phyloP scores from a whole-genome alignment of 169 alveolate species.

The Theileria sp. region DNA sequence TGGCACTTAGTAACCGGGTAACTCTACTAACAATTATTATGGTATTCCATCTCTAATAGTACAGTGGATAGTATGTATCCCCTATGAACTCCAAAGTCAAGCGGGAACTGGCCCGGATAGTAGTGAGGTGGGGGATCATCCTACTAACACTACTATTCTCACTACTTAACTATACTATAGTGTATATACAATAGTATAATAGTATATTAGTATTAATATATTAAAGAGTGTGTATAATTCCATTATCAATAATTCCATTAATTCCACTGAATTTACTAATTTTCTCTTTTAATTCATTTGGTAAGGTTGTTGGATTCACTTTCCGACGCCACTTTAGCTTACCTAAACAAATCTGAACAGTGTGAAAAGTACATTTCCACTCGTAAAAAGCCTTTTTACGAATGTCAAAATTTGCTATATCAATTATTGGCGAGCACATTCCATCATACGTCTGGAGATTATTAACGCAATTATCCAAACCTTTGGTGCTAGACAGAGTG shows the following conservation, averaged over 20 bases:
- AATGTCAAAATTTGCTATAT: conserved; percentile 51
- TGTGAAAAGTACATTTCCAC: conserved; percentile 42
- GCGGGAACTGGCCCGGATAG: too few relatives aligned
- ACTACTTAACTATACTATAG: too few relatives aligned
- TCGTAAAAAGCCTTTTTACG: conserved; percentile 58
- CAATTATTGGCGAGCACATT: conserved; percentile 73
- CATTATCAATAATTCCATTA: conserved; percentile 53
- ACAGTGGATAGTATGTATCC: too few relatives aligned
- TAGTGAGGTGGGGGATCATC: too few relatives aligned
- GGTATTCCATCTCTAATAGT: too few relatives aligned
- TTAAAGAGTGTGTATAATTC: conserved; percentile 23
- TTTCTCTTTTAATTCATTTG: background rate
- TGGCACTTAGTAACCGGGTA: too few relatives aligned
- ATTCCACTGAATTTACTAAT: background rate
- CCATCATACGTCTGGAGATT: conserved; percentile 61
- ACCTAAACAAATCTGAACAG: background rate
- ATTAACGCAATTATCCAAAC: conserved; percentile 19
- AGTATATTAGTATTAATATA: too few relatives aligned
- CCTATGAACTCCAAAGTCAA: too few relatives aligned
- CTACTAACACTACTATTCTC: too few relatives aligned
- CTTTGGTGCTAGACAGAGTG: conserved; percentile 72
- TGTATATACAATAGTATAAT: too few relatives aligned
- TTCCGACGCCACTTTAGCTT: background rate
- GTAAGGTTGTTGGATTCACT: too few relatives aligned
- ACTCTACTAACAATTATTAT: too few relatives aligned